A percentile compares a stretch with the other conserved stretches of the same genome.
phyloP scores from a whole-genome alignment of 2,329 filamentous ascomycete genomes.

The Biscogniauxia sp. region DNA sequence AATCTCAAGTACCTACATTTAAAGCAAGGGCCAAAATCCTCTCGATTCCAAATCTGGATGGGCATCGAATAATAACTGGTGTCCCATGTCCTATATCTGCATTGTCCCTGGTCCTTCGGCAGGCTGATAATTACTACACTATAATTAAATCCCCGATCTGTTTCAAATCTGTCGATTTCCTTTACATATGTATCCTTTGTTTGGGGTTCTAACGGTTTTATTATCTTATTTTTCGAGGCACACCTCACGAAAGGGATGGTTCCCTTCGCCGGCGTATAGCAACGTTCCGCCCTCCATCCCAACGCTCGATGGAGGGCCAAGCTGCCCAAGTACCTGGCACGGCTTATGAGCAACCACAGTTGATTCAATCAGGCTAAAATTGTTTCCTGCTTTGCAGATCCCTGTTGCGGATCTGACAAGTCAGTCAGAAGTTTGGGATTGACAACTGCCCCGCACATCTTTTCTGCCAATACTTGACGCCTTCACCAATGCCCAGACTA shows the following conservation, averaged over 20 bases:
- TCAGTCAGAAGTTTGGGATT: conserved; percentile 24
- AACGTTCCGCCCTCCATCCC: not conserved
- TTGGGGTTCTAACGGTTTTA: not conserved
- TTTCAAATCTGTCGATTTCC: not conserved
- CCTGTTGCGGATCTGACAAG: conserved; percentile 25
- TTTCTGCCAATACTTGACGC: conserved; percentile 5
- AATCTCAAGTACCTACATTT: not conserved
- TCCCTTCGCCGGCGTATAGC: not conserved
- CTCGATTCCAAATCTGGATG: not conserved
- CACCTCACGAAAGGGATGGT: not conserved
- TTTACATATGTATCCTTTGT: not conserved
- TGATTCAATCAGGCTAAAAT: conserved; percentile 29
- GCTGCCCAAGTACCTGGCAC: conserved; percentile 25
- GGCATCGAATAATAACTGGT: not conserved
- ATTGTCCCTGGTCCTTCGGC: not conserved
- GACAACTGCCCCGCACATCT: conserved; percentile 19
- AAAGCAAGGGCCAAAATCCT: not conserved
- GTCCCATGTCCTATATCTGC: not conserved
- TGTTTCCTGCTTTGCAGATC: conserved; percentile 15
- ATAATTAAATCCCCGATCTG: not conserved
- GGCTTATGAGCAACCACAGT: conserved; percentile 18
- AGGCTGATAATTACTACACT: not conserved
- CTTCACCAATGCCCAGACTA: not conserved
- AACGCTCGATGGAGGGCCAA: conserved; percentile 10
- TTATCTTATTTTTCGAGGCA: not conserved